A percentile compares a stretch with the other conserved stretches of the same genome.
These are phyloP conservation scores for Globisporangium canariense DNA, from an alignment of 352 stramenopile genomes.

Conservation along the genomic window DNA sequence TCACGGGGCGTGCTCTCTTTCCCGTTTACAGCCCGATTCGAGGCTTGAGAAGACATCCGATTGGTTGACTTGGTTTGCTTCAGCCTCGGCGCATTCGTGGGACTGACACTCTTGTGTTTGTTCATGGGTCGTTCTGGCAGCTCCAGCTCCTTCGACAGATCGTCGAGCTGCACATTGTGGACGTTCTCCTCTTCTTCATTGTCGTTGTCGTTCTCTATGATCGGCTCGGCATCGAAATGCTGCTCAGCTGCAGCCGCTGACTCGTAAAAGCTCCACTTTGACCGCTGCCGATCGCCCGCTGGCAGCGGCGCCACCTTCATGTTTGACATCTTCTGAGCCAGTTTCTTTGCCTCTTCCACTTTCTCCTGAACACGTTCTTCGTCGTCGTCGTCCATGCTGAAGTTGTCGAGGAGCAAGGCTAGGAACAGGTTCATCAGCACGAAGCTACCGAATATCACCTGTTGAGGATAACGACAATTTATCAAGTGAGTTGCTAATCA, in stretches of 20 bases:
- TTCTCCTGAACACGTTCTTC: conserved; percentile 35
- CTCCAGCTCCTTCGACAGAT: conserved; percentile 21
- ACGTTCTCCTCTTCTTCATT: conserved; percentile 43
- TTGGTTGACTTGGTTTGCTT: neutral
- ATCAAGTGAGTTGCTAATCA: neutral
- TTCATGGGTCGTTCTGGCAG: neutral
- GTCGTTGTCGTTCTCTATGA: conserved; percentile 21
- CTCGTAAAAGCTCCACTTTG: conserved; percentile 22
- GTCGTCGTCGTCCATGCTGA: conserved; percentile 71
- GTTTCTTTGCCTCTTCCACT: conserved; percentile 43
- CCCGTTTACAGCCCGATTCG: neutral
- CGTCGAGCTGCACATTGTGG: conserved; percentile 20
- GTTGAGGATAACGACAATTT: neutral
- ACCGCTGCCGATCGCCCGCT: conserved; percentile 13
- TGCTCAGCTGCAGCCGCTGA: neutral
- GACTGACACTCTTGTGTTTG: neutral
- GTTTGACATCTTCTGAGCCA: conserved; percentile 53
- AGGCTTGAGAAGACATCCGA: neutral
- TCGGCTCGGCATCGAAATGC: conserved; percentile 8
- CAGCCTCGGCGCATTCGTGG: neutral
- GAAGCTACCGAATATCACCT: conserved; percentile 89
- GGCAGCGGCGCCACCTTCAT: conserved; percentile 46
- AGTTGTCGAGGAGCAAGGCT: conserved; percentile 90
- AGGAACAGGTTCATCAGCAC: conserved; percentile 95
- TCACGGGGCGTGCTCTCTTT: neutral